Conservation (phyloP, 2,329 filamentous ascomycete genomes). For the Pseudogymnoascus sp. region DNA sequence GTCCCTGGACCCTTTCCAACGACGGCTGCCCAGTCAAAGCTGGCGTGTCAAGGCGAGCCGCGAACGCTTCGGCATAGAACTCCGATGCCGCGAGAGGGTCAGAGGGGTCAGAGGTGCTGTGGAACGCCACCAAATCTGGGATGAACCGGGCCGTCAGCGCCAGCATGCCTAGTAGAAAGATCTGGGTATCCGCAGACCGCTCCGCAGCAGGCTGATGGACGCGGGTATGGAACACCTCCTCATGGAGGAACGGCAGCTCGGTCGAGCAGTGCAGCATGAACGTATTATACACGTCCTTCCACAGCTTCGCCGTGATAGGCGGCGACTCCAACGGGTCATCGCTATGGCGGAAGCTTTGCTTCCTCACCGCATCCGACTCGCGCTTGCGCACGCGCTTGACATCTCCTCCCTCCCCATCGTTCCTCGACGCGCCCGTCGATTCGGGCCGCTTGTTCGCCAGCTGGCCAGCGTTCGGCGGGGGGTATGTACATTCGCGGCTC, state of each 20-base stretch:
- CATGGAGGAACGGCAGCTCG: constrained; percentile 63
- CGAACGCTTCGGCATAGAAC: constrained; percentile 54
- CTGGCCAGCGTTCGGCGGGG: constrained; percentile 38
- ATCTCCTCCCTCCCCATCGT: constrained; percentile 24
- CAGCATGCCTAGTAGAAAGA: constrained; percentile 58
- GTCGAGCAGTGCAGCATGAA: constrained; percentile 65
- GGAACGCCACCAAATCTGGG: constrained; percentile 46
- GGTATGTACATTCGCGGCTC: constrained; percentile 66
- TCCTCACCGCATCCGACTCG: constrained; percentile 39
- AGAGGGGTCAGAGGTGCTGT: constrained; percentile 18
- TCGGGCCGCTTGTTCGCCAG: constrained; percentile 23
- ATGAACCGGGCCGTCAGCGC: constrained; percentile 64
- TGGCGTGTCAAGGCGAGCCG: constrained; percentile 40
- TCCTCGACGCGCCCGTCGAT: constrained; percentile 21
- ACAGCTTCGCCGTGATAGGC: constrained; percentile 55
- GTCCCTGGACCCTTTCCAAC: constrained; percentile 56
- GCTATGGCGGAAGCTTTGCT: constrained; percentile 32
- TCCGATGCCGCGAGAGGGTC: constrained; percentile 52
- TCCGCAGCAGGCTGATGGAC: constrained; percentile 31
- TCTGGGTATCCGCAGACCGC: constrained; percentile 38
- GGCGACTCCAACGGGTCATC: constrained; percentile 54
- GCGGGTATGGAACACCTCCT: constrained; percentile 51
- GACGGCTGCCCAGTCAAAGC: constrained; percentile 42
- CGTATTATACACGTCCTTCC: constrained; percentile 61
- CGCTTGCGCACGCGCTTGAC: constrained; percentile 37